These are phyloP conservation scores for Calonectria naviculata DNA, from an alignment of 2,329 filamentous ascomycete genomes.

Conservation along the genomic window DNA sequence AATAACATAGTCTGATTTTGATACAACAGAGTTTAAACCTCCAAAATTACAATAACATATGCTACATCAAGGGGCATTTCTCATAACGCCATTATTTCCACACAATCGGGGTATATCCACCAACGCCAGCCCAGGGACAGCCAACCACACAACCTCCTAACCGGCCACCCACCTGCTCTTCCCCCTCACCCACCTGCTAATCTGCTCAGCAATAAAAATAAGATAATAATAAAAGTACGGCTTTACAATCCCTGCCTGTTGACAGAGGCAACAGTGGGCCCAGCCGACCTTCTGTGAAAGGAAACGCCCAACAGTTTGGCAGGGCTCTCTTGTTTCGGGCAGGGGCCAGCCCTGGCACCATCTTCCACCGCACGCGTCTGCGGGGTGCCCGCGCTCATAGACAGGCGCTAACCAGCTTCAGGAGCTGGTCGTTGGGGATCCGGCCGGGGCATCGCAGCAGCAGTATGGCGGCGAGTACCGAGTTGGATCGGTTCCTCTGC, in stretches of 20 bases:
- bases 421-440: conserved; percentile 16
- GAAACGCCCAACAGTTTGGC: background rate
- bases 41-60: background rate
- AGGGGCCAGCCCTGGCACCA: conserved; percentile 2
- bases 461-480: conserved; percentile 13
- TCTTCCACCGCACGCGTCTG: background rate
- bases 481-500: conserved; percentile 16
- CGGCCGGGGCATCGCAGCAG: conserved; percentile 15
- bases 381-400: background rate
- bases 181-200: too few species aligned
- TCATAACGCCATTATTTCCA: conserved; percentile 7
- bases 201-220: background rate
- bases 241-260: background rate
- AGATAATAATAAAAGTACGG: too few species aligned
- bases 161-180: background rate
- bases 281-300: background rate
- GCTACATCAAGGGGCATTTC: background rate
- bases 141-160: background rate
- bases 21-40: background rate
- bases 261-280: background rate
- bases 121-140: background rate
- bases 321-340: background rate
- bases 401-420: conserved; percentile 15
- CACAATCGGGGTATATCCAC: conserved; percentile 7
- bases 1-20: background rate